Base-by-base conservation (phyloP, 164 flowering plant genomes). In the Kingdonia uniflora region DNA sequence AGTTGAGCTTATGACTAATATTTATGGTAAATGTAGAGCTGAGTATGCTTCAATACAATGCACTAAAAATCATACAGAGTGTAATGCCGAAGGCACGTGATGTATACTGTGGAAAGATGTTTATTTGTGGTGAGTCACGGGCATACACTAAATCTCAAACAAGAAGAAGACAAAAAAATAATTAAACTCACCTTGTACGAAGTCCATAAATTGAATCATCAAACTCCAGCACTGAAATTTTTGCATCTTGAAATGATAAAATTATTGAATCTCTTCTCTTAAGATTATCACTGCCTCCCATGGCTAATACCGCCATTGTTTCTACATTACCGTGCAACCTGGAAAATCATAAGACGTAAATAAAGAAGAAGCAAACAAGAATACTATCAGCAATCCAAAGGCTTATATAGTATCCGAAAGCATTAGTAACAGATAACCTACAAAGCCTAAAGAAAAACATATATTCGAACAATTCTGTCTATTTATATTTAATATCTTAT, bases 311-410 rank as follows among this genome's bases (percentile, higher is more conserved):
- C 0, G 78, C 81, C 79, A 92, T 70, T n/a, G 91, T 68, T 67
- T 82, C 94, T 44, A 88, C 82, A 74, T 92, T 92, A 48, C 95
- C 99, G 57, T 92, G 95, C 82, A 92, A 75, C 79, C 95, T 92
- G 58, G 47, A 69, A 52, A 63, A 19, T n/a, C 10, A 19, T 35
- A 19, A n/a, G 11, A 43, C 19, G 23, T 20, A 21, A 13, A 41
- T 4, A 14, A 10, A 1, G 4, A 16, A 10, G 11, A 16, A 41
- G 11, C 17, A 41, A 41, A 2, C 11, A 2, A 16, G 15, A 4
- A 41, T 10, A 16, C 4, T 41, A 10, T 41, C 44, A 16, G 5
- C 4, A 41, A 41, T 11, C 4, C 0, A 41, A 41, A 41, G 0
- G 35, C 35, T 29, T 8, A 29, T 3, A 29, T 4, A 8, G 35